phyloP scores from a whole-genome alignment of 2,329 filamentous ascomycete species.

The Aspergillus hortae region DNA sequence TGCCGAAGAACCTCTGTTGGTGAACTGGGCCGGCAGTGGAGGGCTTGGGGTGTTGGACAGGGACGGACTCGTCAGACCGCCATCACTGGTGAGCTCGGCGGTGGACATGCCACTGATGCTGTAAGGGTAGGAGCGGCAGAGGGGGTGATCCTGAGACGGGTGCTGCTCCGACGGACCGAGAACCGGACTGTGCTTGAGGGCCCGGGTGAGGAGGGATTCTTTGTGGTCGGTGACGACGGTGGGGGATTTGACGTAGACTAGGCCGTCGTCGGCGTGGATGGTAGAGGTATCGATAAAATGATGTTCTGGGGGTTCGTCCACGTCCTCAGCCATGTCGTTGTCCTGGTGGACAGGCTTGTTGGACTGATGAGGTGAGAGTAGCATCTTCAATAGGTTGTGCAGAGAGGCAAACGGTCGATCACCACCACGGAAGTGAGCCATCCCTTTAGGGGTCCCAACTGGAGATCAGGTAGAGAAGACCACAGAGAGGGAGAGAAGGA shows the following conservation, averaged over 20 bases:
- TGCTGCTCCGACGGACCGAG: slow-evolving; percentile 33
- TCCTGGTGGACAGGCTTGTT: slow-evolving; percentile 41
- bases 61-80: slow-evolving; percentile 84
- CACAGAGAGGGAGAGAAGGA: slow-evolving; percentile 2
- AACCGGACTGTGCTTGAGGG: slow-evolving; percentile 67
- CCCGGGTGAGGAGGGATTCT: slow-evolving; percentile 82
- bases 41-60: slow-evolving; percentile 85
- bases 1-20: slow-evolving; percentile 19
- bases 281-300: slow-evolving; percentile 26
- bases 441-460: slow-evolving; percentile 16
- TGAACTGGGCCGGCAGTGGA: slow-evolving; percentile 55
- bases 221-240: slow-evolving; percentile 54
- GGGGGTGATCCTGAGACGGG: slow-evolving; percentile 44
- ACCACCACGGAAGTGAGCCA: slow-evolving; percentile 31
- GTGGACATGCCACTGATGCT: slow-evolving; percentile 79
- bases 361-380: slow-evolving; percentile 40
- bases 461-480: slow-evolving; percentile 9
- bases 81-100: slow-evolving; percentile 91
- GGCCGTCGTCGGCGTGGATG: slow-evolving; percentile 26
- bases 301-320: slow-evolving; percentile 81
- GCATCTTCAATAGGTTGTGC: slow-evolving; percentile 44
- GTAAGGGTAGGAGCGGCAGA: slow-evolving; percentile 58
- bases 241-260: slow-evolving; percentile 47
- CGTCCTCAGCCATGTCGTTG: slow-evolving; percentile 68
- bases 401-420: slow-evolving; percentile 34